Base-by-base conservation (phyloP, 2,329 filamentous ascomycete genomes). In the Ilyonectria robusta region DNA sequence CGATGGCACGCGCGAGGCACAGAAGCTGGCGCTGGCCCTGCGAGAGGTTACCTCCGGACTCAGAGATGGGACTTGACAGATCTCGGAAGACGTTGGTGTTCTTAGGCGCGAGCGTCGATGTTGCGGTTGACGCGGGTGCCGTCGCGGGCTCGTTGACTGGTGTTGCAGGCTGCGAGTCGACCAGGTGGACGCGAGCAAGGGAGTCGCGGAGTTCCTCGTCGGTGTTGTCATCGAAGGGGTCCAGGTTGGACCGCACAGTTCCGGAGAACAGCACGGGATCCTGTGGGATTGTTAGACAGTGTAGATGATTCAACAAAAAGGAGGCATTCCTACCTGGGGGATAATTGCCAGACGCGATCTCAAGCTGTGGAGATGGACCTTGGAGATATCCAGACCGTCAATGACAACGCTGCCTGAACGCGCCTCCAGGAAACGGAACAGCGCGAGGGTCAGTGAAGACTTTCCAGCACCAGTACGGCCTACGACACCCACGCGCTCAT, bases 251-350 rank as follows among this genome's bases (percentile, higher is more conserved):
- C 47, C 93, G 87, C 21, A 96, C 84, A 0, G 93, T 94, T 23
- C 94, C 93, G 1, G 91, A 93, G 81, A 96, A 95, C 7, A 96
- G 85, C 1, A 95, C 92, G 0, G 93, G 93, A 71, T 95, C 93
- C 81, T 94, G 71, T 1, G 2, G 56, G 13, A 5, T 46, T 37
- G 59, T 75, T 58, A 75, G 70, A 57, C 15, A 8, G 2, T 9
- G 23, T 11, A 17, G 47, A 31, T 9, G 9, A 17, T n/a, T 48
- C 3, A 6, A 29, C 4, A 53, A 1, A 13, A 4, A 6, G 11
- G 47, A 23, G 17, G 15, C 31, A 9, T 6, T 61, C 77, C 67
- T 72, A 82, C 82, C 77, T 86, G 92, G 1, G 93, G 93, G 60
- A 96, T 95, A 71, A 96, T 95, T 42, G 92, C 92, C 0, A 96